Evolutionary conservation across 2,329 filamentous ascomycete species (phyloP), one percentile per base, ranked within the genome.

Genomic region (Fusarium fracticaudum): DNA sequence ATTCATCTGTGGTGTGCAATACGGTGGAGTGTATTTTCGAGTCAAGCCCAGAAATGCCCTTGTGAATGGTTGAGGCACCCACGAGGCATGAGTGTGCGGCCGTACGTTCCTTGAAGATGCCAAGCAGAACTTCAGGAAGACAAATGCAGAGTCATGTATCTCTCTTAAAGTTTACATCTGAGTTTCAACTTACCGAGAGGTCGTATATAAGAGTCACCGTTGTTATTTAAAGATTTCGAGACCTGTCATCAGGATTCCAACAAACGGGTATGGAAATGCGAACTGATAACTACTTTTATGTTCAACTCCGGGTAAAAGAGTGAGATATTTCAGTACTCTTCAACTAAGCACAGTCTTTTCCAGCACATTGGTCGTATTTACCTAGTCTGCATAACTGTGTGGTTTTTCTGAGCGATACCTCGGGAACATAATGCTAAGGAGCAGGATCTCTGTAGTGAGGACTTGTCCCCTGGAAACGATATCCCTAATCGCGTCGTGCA

Each of bases 101-200:
- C 5, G 6, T 18, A 14, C 10, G 10, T 26, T 29, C 33, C 2
- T 8, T 6, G 10, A 6, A 38, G 14, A 54, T 5, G 9, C 13
- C 10, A 15, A 22, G 5, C 33, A n/a, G 18, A 29, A 29, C 18
- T 54, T 38, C 3, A 38, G 24, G 33, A 9, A 38, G 18, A 7
- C 24, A 29, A 9, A 11, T 26, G 6, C 1, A 38, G 33, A 9
- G 18, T 22, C 13, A 38, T 54, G 5, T 7, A 3, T 37, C n/a
- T 51, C 22, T 47, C 24, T 14, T 13, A 26, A 20, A 20, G 7
- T 4, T 29, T 8, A 12, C 12, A 5, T 8, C 18, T 13, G 17
- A 51, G 17, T 14, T 11, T 5, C 0, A 4, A 1, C 4, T 5
- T 18, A 1, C 12, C 4, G 10, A 24, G 22, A 35, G 11, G 3